Conservation (phyloP, 2,329 filamentous ascomycete species). For the Aspergillus candidus region DNA sequence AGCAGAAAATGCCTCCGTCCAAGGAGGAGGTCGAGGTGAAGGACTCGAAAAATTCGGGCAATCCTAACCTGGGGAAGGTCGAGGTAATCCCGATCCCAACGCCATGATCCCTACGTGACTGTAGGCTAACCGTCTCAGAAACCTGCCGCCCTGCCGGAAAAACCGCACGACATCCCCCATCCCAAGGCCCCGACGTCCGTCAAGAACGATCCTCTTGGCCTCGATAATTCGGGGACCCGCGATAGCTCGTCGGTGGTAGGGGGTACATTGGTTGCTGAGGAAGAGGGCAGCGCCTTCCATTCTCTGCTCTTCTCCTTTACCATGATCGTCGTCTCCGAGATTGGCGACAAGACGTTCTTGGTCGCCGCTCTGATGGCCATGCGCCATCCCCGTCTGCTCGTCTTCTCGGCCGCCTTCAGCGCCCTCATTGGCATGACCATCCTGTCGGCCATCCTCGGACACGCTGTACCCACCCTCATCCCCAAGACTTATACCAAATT, state of each 20-base stretch:
- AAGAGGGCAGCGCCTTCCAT: constrained; percentile 64
- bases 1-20: constrained; percentile 55
- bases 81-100: constrained; percentile 46
- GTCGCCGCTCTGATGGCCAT: constrained; percentile 98
- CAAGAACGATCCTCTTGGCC: constrained; percentile 30
- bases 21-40: constrained; percentile 31
- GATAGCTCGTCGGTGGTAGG: constrained; percentile 29
- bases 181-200: constrained; percentile 51
- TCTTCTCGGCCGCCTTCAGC: constrained; percentile 90
- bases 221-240: constrained; percentile 11
- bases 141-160: constrained; percentile 72
- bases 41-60: constrained; percentile 30
- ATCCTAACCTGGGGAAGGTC: constrained; percentile 41
- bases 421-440: constrained; percentile 93
- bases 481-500: constrained; percentile 88
- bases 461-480: constrained; percentile 83
- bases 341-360: constrained; percentile 97
- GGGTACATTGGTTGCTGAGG: constrained; percentile 27
- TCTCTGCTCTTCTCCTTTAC: constrained; percentile 88
- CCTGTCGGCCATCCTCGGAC: constrained; percentile 84
- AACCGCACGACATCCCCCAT: constrained; percentile 66
- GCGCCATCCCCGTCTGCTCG: constrained; percentile 88
- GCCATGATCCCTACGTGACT: background rate
- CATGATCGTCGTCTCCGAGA: constrained; percentile 95
- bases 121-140: constrained; percentile 49